Conservation (phyloP, 345 rosid species). For the Punica granatum region DNA sequence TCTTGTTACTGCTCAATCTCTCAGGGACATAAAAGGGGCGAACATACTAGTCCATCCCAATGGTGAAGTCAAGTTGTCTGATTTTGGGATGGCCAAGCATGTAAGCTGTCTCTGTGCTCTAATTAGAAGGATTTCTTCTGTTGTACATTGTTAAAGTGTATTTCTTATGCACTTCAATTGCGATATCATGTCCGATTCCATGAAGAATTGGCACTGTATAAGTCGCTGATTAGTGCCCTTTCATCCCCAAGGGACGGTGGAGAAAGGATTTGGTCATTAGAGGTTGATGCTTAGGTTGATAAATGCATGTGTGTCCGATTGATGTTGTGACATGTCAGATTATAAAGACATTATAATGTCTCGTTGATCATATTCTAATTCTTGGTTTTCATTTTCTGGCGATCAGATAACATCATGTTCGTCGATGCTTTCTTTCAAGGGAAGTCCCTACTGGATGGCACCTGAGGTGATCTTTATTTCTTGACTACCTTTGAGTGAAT, state of each 20-base stretch:
- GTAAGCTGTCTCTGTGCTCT: constrained; percentile 28
- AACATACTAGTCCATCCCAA: constrained; percentile 92
- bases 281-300: too few species aligned
- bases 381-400: constrained; percentile 17
- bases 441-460: constrained; percentile 99
- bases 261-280: too few species aligned
- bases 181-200: background rate
- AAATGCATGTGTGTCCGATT: background rate
- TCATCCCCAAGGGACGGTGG: too few species aligned
- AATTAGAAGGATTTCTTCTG: background rate
- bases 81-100: constrained; percentile 99
- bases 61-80: constrained; percentile 92
- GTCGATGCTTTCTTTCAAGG: constrained; percentile 94
- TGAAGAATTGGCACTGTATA: background rate
- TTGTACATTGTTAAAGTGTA: background rate
- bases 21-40: constrained; percentile 94
- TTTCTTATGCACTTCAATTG: background rate
- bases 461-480: constrained; percentile 62
- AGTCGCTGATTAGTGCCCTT: background rate
- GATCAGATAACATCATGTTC: constrained; percentile 58
- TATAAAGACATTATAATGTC: background rate
- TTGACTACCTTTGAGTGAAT: background rate
- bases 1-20: background rate
- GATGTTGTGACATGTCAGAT: background rate
- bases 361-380: background rate